These are phyloP conservation scores for Tuber calosporum DNA, from an alignment of 495 filamentous ascomycete species.

Conservation along the genomic window DNA sequence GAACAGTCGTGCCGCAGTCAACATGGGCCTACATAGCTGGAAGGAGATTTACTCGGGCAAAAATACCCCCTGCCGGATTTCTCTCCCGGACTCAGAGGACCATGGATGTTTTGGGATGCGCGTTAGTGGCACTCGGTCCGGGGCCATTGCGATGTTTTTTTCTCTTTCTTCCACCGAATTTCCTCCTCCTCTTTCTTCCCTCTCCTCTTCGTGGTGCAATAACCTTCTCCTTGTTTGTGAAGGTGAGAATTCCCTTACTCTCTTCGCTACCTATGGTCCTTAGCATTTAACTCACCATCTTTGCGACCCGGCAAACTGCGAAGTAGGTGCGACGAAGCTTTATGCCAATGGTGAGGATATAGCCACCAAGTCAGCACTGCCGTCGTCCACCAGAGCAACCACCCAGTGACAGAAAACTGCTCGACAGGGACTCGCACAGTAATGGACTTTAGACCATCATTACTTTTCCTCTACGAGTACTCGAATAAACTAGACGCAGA, in stretches of 20 bases:
- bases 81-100: not conserved
- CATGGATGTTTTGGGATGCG: not conserved
- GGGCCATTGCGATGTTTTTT: not conserved
- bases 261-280: not conserved
- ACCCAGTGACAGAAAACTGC: not conserved
- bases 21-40: not conserved
- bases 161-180: not conserved
- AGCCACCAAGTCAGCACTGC: not conserved
- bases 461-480: not conserved
- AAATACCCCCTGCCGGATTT: not conserved
- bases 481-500: not conserved
- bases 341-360: not conserved
- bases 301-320: not conserved
- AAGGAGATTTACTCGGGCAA: not conserved
- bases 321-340: not conserved
- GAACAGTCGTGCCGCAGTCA: not conserved
- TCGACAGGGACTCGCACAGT: not conserved
- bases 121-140: not conserved
- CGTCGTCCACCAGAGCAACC: not conserved
- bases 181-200: not conserved
- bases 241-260: not conserved
- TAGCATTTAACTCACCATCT: not conserved
- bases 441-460: not conserved
- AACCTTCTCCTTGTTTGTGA: not conserved
- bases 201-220: not conserved